These are phyloP conservation scores for Sicyos baderoa DNA, from an alignment of 306 rosid genomes.

Conservation along the genomic window DNA sequence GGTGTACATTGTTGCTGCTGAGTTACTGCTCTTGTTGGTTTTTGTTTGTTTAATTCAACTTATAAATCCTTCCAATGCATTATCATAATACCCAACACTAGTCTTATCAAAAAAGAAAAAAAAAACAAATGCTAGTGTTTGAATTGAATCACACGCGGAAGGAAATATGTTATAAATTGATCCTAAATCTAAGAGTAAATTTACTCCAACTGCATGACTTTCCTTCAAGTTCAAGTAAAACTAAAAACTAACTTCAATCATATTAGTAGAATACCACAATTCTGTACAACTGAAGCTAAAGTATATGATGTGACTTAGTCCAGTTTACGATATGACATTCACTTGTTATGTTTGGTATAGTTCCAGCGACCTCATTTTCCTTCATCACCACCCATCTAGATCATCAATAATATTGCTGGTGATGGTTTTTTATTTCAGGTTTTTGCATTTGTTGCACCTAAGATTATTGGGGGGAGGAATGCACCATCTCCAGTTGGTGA, in stretches of 20 bases:
- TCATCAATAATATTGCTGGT: neutral
- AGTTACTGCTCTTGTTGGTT: too few relatives aligned
- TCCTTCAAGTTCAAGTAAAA: neutral
- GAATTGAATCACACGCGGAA: neutral
- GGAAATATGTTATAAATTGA: neutral
- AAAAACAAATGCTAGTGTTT: neutral
- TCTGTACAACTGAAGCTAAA: neutral
- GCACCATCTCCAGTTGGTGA: slow-evolving; percentile 96
- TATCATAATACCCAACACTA: neutral
- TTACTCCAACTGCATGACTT: neutral
- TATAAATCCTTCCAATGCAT: neutral
- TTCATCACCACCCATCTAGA: slow-evolving; percentile 1
- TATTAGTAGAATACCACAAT: neutral
- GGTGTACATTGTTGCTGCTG: too few relatives aligned
- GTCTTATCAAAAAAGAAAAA: too few relatives aligned
- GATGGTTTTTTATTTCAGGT: slow-evolving; percentile 40
- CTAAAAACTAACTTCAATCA: neutral
- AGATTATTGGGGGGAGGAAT: slow-evolving; percentile 80
- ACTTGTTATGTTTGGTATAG: neutral
- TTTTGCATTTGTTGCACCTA: slow-evolving; percentile 87
- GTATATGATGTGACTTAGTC: neutral
- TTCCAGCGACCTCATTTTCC: neutral
- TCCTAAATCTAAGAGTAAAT: neutral
- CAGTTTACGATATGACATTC: neutral
- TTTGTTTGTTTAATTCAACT: neutral